These are phyloP conservation scores for Boletus edulis DNA, from an alignment of 768 basidiomycete species.

Conservation along the genomic window DNA sequence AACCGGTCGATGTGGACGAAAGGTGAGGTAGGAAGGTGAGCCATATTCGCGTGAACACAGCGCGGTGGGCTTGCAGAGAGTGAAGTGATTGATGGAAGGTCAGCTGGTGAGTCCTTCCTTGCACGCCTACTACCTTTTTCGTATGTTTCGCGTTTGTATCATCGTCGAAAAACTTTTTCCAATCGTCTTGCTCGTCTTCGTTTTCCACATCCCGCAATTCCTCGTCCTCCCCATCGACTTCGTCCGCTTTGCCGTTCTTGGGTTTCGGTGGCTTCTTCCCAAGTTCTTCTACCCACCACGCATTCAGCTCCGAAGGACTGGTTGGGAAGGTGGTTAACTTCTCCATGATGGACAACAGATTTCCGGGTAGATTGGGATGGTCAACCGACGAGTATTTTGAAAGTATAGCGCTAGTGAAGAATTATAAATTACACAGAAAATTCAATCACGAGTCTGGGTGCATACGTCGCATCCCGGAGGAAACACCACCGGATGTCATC, in stretches of 20 bases:
- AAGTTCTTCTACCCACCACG: conserved; percentile 79
- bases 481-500: conserved; percentile 92
- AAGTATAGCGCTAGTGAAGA: conserved; percentile 20
- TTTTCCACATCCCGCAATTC: conserved; percentile 33
- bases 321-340: conserved; percentile 73
- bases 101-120: conserved; percentile 56
- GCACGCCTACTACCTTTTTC: conserved; percentile 36
- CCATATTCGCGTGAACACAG: conserved; percentile 83
- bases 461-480: conserved; percentile 73
- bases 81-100: conserved; percentile 78
- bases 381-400: conserved; percentile 26
- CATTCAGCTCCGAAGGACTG: conserved; percentile 60
- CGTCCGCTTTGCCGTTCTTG: conserved; percentile 43
- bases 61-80: conserved; percentile 71
- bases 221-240: conserved; percentile 33
- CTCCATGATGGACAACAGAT: conserved; percentile 65
- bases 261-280: conserved; percentile 53
- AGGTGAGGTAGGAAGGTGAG: conserved; percentile 64
- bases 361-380: conserved; percentile 43
- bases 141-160: conserved; percentile 37
- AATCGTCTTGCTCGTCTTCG: conserved; percentile 54
- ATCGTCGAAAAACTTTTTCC: conserved; percentile 84
- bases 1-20: conserved; percentile 34
- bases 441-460: neutral
- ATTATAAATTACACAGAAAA: neutral